Evolutionary conservation across 108 stramenopile genomes (phyloP).

Genomic region (Conticribra weissflogii): DNA sequence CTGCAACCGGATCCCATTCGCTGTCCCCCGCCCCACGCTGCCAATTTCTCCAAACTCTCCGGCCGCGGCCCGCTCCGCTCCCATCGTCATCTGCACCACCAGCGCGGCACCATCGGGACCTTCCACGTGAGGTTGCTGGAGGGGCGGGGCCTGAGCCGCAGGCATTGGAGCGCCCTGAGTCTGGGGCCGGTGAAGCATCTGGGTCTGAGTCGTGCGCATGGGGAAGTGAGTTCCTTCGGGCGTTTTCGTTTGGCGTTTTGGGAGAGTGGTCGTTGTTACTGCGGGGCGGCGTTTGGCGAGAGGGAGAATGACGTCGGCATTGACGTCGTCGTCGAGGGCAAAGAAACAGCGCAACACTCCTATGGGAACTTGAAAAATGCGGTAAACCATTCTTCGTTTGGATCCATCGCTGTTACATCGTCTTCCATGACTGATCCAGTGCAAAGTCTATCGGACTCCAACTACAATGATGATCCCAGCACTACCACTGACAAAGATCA

Average conservation of each 20-base stretch:
- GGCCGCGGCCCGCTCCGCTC: constrained; percentile 58
- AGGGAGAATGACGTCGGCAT: background rate
- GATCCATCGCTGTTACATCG: background rate
- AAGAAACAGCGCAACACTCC: background rate
- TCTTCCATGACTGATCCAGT: no score
- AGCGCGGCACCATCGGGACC: constrained; percentile 69
- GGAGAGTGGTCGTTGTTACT: background rate
- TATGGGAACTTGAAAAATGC: background rate
- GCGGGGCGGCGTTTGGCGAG: background rate
- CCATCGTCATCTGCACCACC: constrained; percentile 81
- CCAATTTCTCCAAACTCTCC: constrained; percentile 1
- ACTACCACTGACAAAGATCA: background rate
- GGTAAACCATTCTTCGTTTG: background rate
- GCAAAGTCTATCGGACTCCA: no score
- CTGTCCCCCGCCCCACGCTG: constrained; percentile 3
- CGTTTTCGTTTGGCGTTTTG: constrained; percentile 51
- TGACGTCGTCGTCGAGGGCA: no score
- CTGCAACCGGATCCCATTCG: constrained; percentile 40
- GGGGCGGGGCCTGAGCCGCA: constrained; percentile 60
- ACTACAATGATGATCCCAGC: no score
- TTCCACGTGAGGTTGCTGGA: constrained; percentile 75
- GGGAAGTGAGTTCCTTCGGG: constrained; percentile 70
- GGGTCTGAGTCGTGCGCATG: constrained; percentile 77
- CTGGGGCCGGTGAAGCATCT: constrained; percentile 72
- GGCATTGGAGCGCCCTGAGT: constrained; percentile 78